Evolutionary conservation across 208 protist species (phyloP), one percentile per base, ranked within the genome.

Genomic region (Trichomonas vaginalis): DNA sequence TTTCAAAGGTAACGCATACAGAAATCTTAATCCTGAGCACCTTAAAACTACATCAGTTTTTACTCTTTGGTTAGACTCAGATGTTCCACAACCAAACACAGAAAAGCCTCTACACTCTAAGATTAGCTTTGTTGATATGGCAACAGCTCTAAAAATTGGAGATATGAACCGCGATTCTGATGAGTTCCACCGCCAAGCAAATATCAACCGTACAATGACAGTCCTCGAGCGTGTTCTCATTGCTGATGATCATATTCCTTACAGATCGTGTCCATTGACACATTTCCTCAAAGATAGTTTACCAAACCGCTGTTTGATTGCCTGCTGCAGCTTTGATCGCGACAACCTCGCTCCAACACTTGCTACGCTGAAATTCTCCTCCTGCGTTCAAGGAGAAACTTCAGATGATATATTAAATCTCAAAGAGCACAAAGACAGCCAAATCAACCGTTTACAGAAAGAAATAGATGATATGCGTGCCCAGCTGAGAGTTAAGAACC

Each of bases 191-290:
- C 23, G 86, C 17, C 86, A 92, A 47, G 86, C 86, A 3, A 48
- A 42, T 14, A 92, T 92, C 12, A 92, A 92, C 45, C 86, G 86
- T 32, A 92, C 86, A 48, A 92, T 56, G 45, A 92, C 86, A 39
- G 45, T 92, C 27, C 45, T 92, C 39, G 86, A 92, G n/a, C 40
- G 86, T 42, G 86, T 92, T 92, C 39, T 92, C 9, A 92, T 92
- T 92, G 86, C 86, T 40, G 37, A 35, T 27, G 86, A 92, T 27
- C 86, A 92, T 51, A 92, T 92, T 92, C 86, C 86, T 51, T 92
- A 92, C 39, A 42, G 86, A n/a, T 39, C 27, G 0, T 92, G 86
- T 32, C 86, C 86, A 23, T 92, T 92, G 37, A 92, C 86, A 39
- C 86, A 92, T 40, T 92, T 92, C 45, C 17, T 92, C 4, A 92